Evolutionary conservation across 306 rosid genomes (phyloP).

Genomic region (Urtica urens): DNA sequence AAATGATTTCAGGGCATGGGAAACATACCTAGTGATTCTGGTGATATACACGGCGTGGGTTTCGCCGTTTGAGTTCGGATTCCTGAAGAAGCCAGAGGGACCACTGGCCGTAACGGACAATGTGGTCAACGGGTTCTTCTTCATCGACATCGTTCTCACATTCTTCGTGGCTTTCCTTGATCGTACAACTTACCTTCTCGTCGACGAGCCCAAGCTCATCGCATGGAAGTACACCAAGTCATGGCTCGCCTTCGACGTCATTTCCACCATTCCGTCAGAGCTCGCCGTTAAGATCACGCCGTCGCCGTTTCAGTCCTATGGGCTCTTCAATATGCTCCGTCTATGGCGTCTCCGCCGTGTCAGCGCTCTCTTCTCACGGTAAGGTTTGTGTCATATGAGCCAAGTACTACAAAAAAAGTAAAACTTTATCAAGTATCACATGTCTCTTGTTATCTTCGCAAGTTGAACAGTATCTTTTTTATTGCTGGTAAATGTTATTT

Average conservation of each 20-base stretch:
- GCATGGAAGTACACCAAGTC: conserved; percentile 55
- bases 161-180: conserved; percentile 87
- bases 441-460: neutral
- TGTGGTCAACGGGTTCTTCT: conserved; percentile 69
- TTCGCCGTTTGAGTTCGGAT: conserved; percentile 92
- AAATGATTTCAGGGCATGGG: conserved; percentile 89
- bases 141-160: conserved; percentile 63
- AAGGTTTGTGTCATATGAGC: neutral
- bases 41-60: conserved; percentile 93
- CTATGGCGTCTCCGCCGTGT: conserved; percentile 98
- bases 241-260: conserved; percentile 65
- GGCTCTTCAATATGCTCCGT: conserved; percentile 81
- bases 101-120: conserved; percentile 61
- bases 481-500: too few species aligned
- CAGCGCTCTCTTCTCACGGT: conserved; percentile 75
- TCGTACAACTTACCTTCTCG: conserved; percentile 48
- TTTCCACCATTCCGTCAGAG: conserved; percentile 76
- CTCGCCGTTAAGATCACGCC: conserved; percentile 43
- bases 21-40: conserved; percentile 53
- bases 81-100: conserved; percentile 47
- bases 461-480: neutral
- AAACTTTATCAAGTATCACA: neutral
- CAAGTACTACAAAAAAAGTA: too few species aligned
- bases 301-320: conserved; percentile 45
- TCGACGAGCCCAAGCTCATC: conserved; percentile 50